A percentile compares a stretch with the other conserved stretches of the same genome.
phyloP scores from a whole-genome alignment of 805 yeast genomes.

The Metschnikowia proteae region DNA sequence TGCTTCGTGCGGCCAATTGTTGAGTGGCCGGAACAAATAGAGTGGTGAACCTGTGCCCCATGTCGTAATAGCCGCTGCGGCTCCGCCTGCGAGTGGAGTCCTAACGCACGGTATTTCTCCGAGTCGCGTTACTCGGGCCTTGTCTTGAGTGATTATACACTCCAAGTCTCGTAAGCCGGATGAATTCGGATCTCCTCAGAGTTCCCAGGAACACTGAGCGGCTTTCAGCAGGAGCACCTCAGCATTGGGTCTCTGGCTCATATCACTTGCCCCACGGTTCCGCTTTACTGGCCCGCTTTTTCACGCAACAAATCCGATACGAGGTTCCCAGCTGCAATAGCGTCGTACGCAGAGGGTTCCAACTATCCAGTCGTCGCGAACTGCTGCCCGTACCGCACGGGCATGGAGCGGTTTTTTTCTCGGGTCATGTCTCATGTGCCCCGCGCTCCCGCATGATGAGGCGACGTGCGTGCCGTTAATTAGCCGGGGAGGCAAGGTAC shows the following conservation, averaged over 20 bases:
- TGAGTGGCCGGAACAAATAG: too few relatives aligned
- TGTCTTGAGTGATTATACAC: background rate
- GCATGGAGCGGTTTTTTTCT: slow-evolving; percentile 2
- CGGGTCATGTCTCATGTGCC: background rate
- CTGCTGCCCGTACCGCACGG: background rate
- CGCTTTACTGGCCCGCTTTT: too few relatives aligned
- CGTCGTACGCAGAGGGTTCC: too few relatives aligned
- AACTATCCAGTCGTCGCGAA: background rate
- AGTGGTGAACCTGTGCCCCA: background rate
- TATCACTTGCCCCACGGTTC: too few relatives aligned
- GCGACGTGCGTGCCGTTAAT: background rate
- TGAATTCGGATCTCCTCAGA: background rate
- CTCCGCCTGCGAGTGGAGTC: background rate
- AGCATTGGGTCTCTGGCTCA: too few relatives aligned
- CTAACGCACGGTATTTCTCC: background rate
- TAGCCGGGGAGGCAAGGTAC: background rate
- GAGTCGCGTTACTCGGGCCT: slow-evolving; percentile 1
- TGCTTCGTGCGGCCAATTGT: background rate
- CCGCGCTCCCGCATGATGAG: slow-evolving; percentile 2
- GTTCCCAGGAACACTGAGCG: background rate
- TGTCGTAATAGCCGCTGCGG: background rate
- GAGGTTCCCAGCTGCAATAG: too few relatives aligned
- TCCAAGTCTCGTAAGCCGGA: background rate
- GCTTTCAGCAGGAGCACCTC: too few relatives aligned
- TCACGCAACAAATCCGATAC: too few relatives aligned